These are phyloP conservation scores for Leccinum angustisporum DNA, from an alignment of 1,284 basidiomycete genomes.

Conservation along the genomic window DNA sequence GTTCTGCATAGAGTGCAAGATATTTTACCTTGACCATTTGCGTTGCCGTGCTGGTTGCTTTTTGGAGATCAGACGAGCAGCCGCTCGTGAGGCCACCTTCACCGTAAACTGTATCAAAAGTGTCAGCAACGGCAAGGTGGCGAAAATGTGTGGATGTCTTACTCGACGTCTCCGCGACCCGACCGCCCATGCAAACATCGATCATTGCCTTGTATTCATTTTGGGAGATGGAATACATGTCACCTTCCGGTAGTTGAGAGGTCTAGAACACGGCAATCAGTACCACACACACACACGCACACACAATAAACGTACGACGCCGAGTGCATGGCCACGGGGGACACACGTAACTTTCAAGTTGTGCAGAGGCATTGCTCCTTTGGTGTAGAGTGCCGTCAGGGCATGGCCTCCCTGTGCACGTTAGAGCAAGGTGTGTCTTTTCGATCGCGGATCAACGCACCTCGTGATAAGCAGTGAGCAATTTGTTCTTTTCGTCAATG, in stretches of 20 bases:
- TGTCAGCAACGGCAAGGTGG: constrained; percentile 1
- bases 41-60: constrained; percentile 80
- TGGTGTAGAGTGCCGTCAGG: constrained; percentile 85
- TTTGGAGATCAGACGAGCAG: constrained; percentile 82
- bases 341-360: constrained; percentile 97
- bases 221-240: constrained; percentile 68
- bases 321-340: constrained; percentile 89
- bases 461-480: constrained; percentile 93
- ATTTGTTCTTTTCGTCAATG: constrained; percentile 82
- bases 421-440: constrained; percentile 6
- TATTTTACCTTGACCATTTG: constrained; percentile 81
- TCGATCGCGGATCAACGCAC: constrained; percentile 35
- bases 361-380: constrained; percentile 92
- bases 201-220: constrained; percentile 78
- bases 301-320: constrained; percentile 58
- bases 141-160: constrained; percentile 24
- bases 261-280: constrained; percentile 52
- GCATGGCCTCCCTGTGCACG: constrained; percentile 81
- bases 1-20: neutral
- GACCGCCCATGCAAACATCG: constrained; percentile 90
- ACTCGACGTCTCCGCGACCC: constrained; percentile 91
- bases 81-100: constrained; percentile 86
- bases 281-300: neutral
- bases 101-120: constrained; percentile 69
- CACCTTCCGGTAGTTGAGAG: constrained; percentile 82